Conservation (phyloP, 371 early-diverging fungal species). For the Cokeromyces recurvatus region DNA sequence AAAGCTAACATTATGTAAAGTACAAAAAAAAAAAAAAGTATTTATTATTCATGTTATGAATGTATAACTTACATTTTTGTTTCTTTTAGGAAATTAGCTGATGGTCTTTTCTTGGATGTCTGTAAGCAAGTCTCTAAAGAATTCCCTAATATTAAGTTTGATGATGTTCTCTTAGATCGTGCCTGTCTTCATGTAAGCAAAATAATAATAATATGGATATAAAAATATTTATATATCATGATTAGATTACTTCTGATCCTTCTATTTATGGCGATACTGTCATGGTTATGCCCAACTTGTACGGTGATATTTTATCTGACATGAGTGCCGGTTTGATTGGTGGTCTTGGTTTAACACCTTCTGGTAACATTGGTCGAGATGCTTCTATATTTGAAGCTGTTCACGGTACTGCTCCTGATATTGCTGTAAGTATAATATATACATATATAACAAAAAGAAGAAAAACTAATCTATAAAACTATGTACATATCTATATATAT, state of each 20-base stretch:
- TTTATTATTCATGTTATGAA: neutral
- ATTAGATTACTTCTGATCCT: slow-evolving; percentile 93
- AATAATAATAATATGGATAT: neutral
- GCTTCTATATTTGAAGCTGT: slow-evolving; percentile 97
- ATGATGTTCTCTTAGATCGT: slow-evolving; percentile 90
- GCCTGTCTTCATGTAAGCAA: slow-evolving; percentile 75
- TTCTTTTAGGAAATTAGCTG: slow-evolving; percentile 77
- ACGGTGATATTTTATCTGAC: slow-evolving; percentile 97
- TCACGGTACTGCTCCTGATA: slow-evolving; percentile 98
- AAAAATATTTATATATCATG: neutral
- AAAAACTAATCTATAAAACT: no score
- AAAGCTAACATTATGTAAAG: slow-evolving; percentile 71
- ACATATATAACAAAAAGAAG: neutral
- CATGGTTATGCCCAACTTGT: slow-evolving; percentile 99
- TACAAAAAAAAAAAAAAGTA: no score
- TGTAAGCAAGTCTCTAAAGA: slow-evolving; percentile 88
- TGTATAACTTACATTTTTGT: neutral
- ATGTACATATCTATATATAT: neutral
- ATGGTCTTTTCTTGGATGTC: slow-evolving; percentile 95
- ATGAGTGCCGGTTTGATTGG: slow-evolving; percentile 98
- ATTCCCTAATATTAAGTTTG: slow-evolving; percentile 90
- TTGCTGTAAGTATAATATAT: slow-evolving; percentile 69
- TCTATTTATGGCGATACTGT: slow-evolving; percentile 84
- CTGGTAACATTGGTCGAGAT: slow-evolving; percentile 96
- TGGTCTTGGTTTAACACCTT: slow-evolving; percentile 96